Percentiles rank a stretch among this genome's conserved stretches.
Conservation (phyloP, 1,139 yeast species). For the Sugiyamaella pinicola region DNA sequence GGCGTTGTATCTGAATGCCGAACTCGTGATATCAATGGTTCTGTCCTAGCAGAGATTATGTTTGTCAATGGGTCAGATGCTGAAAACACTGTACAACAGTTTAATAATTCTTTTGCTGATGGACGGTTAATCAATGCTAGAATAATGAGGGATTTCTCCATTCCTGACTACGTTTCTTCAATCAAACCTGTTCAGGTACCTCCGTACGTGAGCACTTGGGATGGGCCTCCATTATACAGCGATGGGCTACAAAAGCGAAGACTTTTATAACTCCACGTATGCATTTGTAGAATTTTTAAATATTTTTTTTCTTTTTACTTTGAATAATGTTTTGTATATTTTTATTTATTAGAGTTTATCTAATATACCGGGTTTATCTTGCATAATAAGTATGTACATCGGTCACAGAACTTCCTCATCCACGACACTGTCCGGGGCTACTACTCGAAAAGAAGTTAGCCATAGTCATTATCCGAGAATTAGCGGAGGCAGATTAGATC, state of each 20-base stretch:
- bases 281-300: not conserved
- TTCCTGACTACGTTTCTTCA: conserved; percentile 23
- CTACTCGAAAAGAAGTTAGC: no score
- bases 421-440: no score
- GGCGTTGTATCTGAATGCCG: conserved; percentile 35
- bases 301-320: not conserved
- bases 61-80: conserved; percentile 33
- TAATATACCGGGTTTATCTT: no score
- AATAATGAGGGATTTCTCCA: conserved; percentile 32
- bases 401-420: no score
- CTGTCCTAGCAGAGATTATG: conserved; percentile 36
- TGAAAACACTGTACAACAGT: conserved; percentile 29
- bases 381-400: no score
- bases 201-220: conserved; percentile 25
- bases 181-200: conserved; percentile 19
- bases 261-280: not conserved
- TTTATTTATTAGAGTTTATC: not conserved
- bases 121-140: conserved; percentile 33
- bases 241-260: conserved; percentile 18
- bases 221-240: conserved; percentile 33
- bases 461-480: no score
- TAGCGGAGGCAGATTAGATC: no score
- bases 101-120: conserved; percentile 38
- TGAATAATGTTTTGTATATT: not conserved
- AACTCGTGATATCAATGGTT: conserved; percentile 23